These are phyloP conservation scores for Aspergillus ostianus DNA, from an alignment of 495 filamentous ascomycete species.

Conservation along the genomic window DNA sequence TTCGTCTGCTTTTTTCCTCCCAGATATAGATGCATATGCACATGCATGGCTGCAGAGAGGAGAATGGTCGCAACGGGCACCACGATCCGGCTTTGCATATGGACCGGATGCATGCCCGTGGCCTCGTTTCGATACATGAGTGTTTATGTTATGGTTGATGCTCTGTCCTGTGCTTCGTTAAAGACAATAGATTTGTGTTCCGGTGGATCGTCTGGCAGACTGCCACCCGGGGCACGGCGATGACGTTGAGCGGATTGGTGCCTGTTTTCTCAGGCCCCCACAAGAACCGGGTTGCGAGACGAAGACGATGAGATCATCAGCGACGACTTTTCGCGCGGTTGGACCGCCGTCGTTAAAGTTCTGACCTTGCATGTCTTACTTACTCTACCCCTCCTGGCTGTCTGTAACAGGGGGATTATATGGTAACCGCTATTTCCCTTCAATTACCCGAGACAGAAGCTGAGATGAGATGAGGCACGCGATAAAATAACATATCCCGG, in stretches of 20 bases:
- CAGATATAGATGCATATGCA: constrained; percentile 10
- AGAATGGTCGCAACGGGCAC: no score
- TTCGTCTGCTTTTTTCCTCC: background rate
- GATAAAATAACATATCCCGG: no score
- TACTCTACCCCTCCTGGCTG: background rate
- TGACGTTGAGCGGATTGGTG: background rate
- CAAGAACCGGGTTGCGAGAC: no score
- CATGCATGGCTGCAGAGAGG: background rate
- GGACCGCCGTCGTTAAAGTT: constrained; percentile 8
- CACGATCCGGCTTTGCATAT: background rate
- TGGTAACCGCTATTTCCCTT: background rate
- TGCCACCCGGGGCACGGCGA: background rate
- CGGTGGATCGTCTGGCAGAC: no score
- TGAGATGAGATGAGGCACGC: background rate
- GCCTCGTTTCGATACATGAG: background rate
- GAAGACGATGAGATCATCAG: constrained; percentile 12
- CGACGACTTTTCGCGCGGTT: background rate
- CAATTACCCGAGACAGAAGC: background rate
- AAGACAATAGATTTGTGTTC: background rate
- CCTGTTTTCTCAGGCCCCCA: no score
- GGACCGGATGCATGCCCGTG: background rate
- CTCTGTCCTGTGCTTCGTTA: background rate
- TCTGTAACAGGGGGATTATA: background rate
- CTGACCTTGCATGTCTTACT: constrained; percentile 11
- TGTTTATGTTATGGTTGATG: background rate